Base-by-base conservation (phyloP, 2,329 filamentous ascomycete species). In the Talaromyces atroroseus region DNA sequence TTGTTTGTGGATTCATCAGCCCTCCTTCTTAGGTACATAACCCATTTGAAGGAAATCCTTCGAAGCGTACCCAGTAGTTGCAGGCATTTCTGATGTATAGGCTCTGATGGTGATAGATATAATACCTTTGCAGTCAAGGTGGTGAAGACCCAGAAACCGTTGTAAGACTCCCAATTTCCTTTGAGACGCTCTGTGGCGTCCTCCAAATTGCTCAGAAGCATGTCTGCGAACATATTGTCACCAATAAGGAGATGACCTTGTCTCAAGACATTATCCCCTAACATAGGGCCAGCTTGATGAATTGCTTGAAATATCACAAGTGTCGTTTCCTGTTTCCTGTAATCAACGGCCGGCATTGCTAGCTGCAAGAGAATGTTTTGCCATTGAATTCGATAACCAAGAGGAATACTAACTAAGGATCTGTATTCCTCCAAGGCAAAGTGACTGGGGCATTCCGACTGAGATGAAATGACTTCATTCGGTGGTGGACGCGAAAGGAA, bases 401-500 rank as follows among this genome's bases (percentile, higher is more conserved):
- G 63, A 0, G 78, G 74, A 2, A 86, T 60, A 0, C 75, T 64
- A 0, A 74, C 71, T n/a, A 85, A 75, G 0, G 76, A 71, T 51
- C 80, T 79, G 63, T 77, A 86, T 53, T 87, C 82, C 0, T 78
- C 76, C 0, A 82, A 57, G 0, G 77, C 72, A 55, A 87, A 69
- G 21, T 76, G 62, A 0, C 56, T 11, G 0, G 83, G 81, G 49
- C 82, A 84, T 0, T 65, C 51, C 0, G 61, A 67, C 56, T 83
- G 80, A 1, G 63, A 66, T 0, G 83, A 75, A 12, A 87, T 74
- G 0, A 81, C 76, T 0, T 72, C 61, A 56, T 88, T 88, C 0
- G 80, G 64, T 5, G 64, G 48, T 1, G 38, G 59, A 1, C 64
- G 16, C 5, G 5, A 47, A n/a, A 53, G n/a, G 32, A 46, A 53